Percentiles rank a stretch among this genome's conserved stretches.
phyloP scores from a whole-genome alignment of 208 protist species.

The Leishmania guyanensis region DNA sequence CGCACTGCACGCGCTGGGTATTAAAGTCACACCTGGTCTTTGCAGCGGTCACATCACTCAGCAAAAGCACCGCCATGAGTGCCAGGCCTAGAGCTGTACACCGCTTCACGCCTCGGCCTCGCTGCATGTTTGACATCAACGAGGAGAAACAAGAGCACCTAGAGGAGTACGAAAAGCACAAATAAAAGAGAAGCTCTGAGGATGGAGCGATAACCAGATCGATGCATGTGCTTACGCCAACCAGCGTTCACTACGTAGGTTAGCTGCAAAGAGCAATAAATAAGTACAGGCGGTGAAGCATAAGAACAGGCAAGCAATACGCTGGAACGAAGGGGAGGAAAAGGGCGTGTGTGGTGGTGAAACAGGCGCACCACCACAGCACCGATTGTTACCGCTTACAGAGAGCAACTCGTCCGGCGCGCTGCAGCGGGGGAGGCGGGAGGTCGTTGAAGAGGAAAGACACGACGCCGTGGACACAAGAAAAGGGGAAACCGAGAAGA shows the following conservation, averaged over 20 bases:
- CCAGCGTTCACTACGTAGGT: not conserved
- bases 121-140: not conserved
- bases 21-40: slow-evolving; percentile 40
- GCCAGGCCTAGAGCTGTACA: slow-evolving; percentile 4
- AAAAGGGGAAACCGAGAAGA: not conserved
- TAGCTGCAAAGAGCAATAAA: not conserved
- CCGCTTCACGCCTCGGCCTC: not conserved
- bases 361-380: not conserved
- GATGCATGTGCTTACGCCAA: not conserved
- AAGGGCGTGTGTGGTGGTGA: not conserved
- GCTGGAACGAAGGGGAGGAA: not conserved
- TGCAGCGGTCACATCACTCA: slow-evolving; percentile 11
- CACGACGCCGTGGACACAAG: not conserved
- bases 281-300: not conserved
- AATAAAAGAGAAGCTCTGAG: not conserved
- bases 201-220: not conserved
- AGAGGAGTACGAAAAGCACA: not conserved
- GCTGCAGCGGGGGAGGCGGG: not conserved
- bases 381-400: not conserved
- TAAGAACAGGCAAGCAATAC: not conserved
- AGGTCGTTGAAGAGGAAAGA: not conserved
- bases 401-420: not conserved
- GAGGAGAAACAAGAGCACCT: not conserved
- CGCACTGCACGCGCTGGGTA: slow-evolving; percentile 77
- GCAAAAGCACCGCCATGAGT: slow-evolving; percentile 7